phyloP scores from a whole-genome alignment of 129 eudicot species.

The Flaveria trinervia region DNA sequence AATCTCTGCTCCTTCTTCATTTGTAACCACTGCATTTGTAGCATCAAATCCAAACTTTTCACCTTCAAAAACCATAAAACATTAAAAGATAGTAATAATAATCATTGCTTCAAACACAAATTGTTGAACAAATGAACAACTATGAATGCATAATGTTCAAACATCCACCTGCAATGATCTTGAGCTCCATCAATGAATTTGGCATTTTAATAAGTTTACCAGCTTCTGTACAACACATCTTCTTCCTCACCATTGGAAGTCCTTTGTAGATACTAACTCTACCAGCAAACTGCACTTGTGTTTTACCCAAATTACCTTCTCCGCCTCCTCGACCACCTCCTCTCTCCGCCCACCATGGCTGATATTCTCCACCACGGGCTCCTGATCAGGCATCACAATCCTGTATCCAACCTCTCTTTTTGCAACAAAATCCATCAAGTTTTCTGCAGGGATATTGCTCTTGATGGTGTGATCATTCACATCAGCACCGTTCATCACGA shows the following conservation, averaged over 20 bases:
- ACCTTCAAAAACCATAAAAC: conserved; percentile 38
- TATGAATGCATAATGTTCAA: conserved; percentile 12
- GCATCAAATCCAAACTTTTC: conserved; percentile 79
- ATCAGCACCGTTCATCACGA: conserved; percentile 72
- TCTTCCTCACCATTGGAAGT: conserved; percentile 65
- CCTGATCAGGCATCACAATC: conserved; percentile 52
- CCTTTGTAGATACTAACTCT: conserved; percentile 83
- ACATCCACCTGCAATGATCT: conserved; percentile 69
- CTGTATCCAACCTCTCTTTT: conserved; percentile 70
- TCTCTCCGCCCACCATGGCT: conserved; percentile 15
- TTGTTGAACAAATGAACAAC: conserved; percentile 1
- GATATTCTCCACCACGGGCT: conserved; percentile 12
- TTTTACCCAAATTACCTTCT: conserved; percentile 30
- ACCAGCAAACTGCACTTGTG: conserved; percentile 29
- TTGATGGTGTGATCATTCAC: conserved; percentile 37
- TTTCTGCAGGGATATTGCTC: conserved; percentile 42
- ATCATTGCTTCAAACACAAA: neutral
- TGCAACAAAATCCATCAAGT: conserved; percentile 53
- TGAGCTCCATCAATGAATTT: conserved; percentile 65
- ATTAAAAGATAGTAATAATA: neutral
- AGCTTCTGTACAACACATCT: conserved; percentile 49
- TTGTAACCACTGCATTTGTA: conserved; percentile 55
- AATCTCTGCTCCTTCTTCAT: conserved; percentile 87
- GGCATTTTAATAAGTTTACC: conserved; percentile 81
- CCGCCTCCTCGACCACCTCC: conserved; percentile 29